Evolutionary conservation across 2,329 filamentous ascomycete species (phyloP).

Genomic region (Calonectria montana): DNA sequence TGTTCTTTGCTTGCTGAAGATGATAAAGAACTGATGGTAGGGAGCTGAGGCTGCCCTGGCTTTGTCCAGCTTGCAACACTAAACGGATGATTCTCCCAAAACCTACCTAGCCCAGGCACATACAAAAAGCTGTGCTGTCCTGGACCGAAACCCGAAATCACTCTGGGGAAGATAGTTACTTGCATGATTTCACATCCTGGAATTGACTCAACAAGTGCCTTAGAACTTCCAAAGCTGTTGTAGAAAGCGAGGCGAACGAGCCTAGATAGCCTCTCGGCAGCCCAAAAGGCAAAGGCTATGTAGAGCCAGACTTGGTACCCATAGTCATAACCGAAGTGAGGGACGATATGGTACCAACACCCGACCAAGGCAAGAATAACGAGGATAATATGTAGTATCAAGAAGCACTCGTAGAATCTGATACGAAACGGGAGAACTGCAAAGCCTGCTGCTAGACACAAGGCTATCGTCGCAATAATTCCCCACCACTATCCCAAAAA

Average conservation of each 20-base stretch:
- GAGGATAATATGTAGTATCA: slow-evolving; percentile 54
- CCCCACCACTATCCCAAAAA: slow-evolving; percentile 49
- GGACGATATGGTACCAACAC: slow-evolving; percentile 54
- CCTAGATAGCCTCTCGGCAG: slow-evolving; percentile 38
- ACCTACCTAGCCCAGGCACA: slow-evolving; percentile 38
- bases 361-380: slow-evolving; percentile 54
- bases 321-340: slow-evolving; percentile 51
- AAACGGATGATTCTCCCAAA: slow-evolving; percentile 48
- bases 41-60: background rate
- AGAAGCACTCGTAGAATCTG: slow-evolving; percentile 55
- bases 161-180: slow-evolving; percentile 37
- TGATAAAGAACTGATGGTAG: background rate
- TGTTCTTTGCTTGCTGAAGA: background rate
- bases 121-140: slow-evolving; percentile 46
- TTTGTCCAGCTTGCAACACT: slow-evolving; percentile 27
- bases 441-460: slow-evolving; percentile 43
- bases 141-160: slow-evolving; percentile 17
- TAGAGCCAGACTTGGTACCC: slow-evolving; percentile 53
- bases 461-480: slow-evolving; percentile 49
- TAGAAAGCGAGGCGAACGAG: slow-evolving; percentile 23
- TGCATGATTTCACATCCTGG: slow-evolving; percentile 21
- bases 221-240: slow-evolving; percentile 18
- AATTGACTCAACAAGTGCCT: slow-evolving; percentile 32
- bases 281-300: slow-evolving; percentile 41
- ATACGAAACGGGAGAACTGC: slow-evolving; percentile 51